These are phyloP conservation scores for Kokia cookei DNA, from an alignment of 441 rosid genomes.

Conservation along the genomic window DNA sequence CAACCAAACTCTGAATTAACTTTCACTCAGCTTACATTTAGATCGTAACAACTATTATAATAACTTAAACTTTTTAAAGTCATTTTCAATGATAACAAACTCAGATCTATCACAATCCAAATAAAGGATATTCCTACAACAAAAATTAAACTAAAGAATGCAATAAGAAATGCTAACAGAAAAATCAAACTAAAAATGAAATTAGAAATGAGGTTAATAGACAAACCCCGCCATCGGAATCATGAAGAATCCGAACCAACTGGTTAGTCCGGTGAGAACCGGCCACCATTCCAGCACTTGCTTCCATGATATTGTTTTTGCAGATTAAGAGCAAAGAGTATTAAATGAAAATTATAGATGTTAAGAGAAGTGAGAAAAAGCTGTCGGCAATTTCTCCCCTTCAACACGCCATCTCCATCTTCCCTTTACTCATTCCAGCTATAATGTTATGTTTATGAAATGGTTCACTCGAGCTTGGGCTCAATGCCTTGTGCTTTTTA, in stretches of 20 bases:
- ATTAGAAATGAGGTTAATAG: constrained; percentile 9
- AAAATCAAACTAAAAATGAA: background rate
- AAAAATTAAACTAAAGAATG: background rate
- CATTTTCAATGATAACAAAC: constrained; percentile 10
- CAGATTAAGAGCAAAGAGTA: background rate
- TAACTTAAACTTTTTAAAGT: background rate
- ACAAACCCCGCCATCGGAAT: constrained; percentile 90
- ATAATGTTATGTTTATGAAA: background rate
- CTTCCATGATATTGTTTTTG: constrained; percentile 45
- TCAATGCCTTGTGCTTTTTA: constrained; percentile 12
- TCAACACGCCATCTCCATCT: constrained; percentile 51
- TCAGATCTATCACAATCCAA: constrained; percentile 35
- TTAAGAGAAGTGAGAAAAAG: background rate
- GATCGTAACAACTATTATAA: constrained; percentile 13
- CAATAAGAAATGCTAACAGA: no score
- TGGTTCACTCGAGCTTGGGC: constrained; percentile 5
- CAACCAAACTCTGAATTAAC: constrained; percentile 5
- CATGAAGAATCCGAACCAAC: constrained; percentile 89
- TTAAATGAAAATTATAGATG: background rate
- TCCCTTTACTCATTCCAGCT: constrained; percentile 15
- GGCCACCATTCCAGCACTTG: constrained; percentile 86
- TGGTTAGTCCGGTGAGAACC: constrained; percentile 92
- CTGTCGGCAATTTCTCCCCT: constrained; percentile 24
- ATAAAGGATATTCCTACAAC: background rate
- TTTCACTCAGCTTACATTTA: constrained; percentile 2